Conservation (phyloP, 495 filamentous ascomycete genomes). For the Penicillium turbatum region DNA sequence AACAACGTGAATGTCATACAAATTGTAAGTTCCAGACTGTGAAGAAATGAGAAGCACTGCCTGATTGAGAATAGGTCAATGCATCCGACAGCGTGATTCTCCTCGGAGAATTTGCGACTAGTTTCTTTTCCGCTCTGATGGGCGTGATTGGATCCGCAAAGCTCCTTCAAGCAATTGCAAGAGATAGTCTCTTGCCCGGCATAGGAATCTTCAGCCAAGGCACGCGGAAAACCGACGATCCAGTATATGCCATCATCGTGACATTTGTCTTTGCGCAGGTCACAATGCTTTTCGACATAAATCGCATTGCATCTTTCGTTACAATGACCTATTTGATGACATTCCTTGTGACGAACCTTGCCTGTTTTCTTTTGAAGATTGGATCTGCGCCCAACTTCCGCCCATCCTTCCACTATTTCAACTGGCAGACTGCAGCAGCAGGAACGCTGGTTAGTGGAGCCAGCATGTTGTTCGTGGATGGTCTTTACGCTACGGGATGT, state of each 20-base stretch:
- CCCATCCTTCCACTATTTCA: constrained; percentile 84
- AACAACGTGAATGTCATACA: constrained; percentile 75
- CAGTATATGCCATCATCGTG: constrained; percentile 69
- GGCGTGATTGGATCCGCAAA: constrained; percentile 86
- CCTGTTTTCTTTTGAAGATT: constrained; percentile 83
- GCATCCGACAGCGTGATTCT: constrained; percentile 68
- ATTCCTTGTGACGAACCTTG: constrained; percentile 64
- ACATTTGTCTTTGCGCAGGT: constrained; percentile 74
- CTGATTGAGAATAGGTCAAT: constrained; percentile 51
- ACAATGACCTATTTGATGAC: constrained; percentile 85
- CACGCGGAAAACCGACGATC: constrained; percentile 69
- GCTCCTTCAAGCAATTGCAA: constrained; percentile 76
- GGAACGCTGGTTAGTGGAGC: constrained; percentile 69
- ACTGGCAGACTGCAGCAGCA: constrained; percentile 72
- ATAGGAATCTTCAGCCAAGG: constrained; percentile 72
- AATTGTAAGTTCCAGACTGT: constrained; percentile 42
- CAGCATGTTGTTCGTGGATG: constrained; percentile 89
- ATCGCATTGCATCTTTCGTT: constrained; percentile 81
- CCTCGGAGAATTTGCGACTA: constrained; percentile 75
- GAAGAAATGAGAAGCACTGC: neutral
- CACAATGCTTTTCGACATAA: constrained; percentile 79
- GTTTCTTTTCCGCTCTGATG: constrained; percentile 83
- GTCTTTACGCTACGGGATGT: constrained; percentile 70
- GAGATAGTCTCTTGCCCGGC: constrained; percentile 76
- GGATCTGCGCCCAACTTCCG: constrained; percentile 91